Evolutionary conservation across 306 rosid species (phyloP).

Genomic region (Argentina anserina): DNA sequence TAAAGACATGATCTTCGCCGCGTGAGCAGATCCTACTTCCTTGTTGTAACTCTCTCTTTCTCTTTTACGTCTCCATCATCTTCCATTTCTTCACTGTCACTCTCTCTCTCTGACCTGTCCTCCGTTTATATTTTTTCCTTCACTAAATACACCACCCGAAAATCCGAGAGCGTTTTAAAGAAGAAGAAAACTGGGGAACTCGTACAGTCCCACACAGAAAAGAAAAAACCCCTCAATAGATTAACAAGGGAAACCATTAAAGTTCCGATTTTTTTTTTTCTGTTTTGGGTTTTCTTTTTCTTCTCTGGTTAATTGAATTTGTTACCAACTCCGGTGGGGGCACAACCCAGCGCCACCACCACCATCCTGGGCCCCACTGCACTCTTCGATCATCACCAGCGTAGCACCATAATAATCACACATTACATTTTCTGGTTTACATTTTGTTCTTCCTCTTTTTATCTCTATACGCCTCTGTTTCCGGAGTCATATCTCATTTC

Average conservation of each 20-base stretch:
- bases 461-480: slow-evolving; percentile 57
- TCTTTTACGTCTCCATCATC: neutral
- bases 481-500: neutral
- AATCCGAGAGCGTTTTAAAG: no score
- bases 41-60: neutral
- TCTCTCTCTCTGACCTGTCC: neutral
- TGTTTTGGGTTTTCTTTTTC: neutral
- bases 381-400: neutral
- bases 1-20: slow-evolving; percentile 29
- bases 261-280: neutral
- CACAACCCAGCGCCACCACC: slow-evolving; percentile 45
- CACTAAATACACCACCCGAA: no score
- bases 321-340: slow-evolving; percentile 38
- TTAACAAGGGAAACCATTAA: no score
- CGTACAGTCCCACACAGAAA: neutral
- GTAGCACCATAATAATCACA: neutral
- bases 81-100: neutral
- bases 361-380: slow-evolving; percentile 43
- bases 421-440: neutral
- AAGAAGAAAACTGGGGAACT: neutral
- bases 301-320: neutral
- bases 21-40: slow-evolving; percentile 40
- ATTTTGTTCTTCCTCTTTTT: slow-evolving; percentile 30
- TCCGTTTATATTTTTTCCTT: no score
- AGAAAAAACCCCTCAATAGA: neutral